Percentiles rank a stretch among this genome's conserved stretches.
Evolutionary conservation across 441 rosid species (phyloP).

Genomic region (Mallotus japonicus): DNA sequence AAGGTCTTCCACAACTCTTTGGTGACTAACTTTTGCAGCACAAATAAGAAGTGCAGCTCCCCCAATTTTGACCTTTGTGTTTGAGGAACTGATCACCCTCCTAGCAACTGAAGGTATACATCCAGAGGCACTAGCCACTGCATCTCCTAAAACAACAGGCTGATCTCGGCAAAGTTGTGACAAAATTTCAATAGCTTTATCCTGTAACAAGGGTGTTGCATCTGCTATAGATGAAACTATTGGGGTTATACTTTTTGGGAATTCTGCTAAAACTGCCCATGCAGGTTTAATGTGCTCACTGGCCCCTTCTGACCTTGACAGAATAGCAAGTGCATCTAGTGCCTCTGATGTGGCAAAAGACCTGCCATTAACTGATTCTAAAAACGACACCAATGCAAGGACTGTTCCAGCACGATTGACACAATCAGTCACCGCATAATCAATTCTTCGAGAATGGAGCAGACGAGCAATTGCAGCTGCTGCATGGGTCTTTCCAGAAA

Average conservation of each 20-base stretch:
- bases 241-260: slow-evolving; percentile 74
- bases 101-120: slow-evolving; percentile 69
- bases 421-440: slow-evolving; percentile 72
- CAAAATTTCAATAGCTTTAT: slow-evolving; percentile 89
- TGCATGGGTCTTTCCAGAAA: slow-evolving; percentile 89
- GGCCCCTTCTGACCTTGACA: slow-evolving; percentile 67
- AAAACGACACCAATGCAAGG: slow-evolving; percentile 91
- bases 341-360: slow-evolving; percentile 81
- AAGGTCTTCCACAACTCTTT: slow-evolving; percentile 83
- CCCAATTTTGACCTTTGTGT: slow-evolving; percentile 79
- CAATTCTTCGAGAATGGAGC: slow-evolving; percentile 70
- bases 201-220: slow-evolving; percentile 80
- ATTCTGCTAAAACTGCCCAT: slow-evolving; percentile 90
- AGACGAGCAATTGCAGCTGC: slow-evolving; percentile 97
- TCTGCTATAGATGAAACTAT: slow-evolving; percentile 81
- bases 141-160: slow-evolving; percentile 77
- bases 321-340: slow-evolving; percentile 89
- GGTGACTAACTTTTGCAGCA: slow-evolving; percentile 88
- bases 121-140: slow-evolving; percentile 58
- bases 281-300: slow-evolving; percentile 75
- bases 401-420: slow-evolving; percentile 93
- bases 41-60: slow-evolving; percentile 95
- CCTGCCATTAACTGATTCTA: slow-evolving; percentile 72
- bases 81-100: slow-evolving; percentile 68
- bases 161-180: slow-evolving; percentile 89